Base-by-base conservation (phyloP, 495 filamentous ascomycete genomes). In the Ascodesmis nigricans region DNA sequence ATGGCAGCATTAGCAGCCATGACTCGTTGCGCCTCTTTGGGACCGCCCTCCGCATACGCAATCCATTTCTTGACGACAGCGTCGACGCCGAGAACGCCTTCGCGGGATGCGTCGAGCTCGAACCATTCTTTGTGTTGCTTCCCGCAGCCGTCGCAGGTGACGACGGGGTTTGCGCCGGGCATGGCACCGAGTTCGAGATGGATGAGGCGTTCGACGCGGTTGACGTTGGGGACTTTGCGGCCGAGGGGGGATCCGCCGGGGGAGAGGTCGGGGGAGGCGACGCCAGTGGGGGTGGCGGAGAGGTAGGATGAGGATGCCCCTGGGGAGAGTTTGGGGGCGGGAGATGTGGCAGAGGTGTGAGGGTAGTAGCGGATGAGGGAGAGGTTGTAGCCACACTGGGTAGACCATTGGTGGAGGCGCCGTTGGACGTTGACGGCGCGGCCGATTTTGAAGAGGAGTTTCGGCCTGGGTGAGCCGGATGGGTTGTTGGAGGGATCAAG, bases 81-180 rank as follows among this genome's bases (percentile, higher is more conserved):
- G 61, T 99, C 83, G 3, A 95, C 75, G 16, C 55, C 64, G 36
- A 58, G 65, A 7, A 95, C 57, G 0, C 73, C 76, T 7, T 73
- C 60, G 45, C 71, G 66, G 11, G 56, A 67, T 1, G 78, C 81
- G 33, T 78, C 69, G 4, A 95, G 69, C 54, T 87, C 82, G 54
- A 99, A 95, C 87, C 87, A 99, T 54, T 99, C 87, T 23, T 71
- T 60, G 55, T 99, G 90, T 44, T 78, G 73, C 53, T 71, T 79
- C 7, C 83, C 82, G 52, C 87, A 99, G 5, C 66, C 66, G 5
- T 58, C 54, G 50, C 87, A 99, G 28, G 63, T 63, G 11, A 72
- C 67, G 40, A 69, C 63, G 6, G 79, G 57, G 10, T 75, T 66
- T 33, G 67, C 59, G 20, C 73, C 75, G 3, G 59, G 62, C 29